Percentiles rank a stretch among this genome's conserved stretches.
phyloP scores from a whole-genome alignment of 345 rosid genomes.

The Angophora floribunda region DNA sequence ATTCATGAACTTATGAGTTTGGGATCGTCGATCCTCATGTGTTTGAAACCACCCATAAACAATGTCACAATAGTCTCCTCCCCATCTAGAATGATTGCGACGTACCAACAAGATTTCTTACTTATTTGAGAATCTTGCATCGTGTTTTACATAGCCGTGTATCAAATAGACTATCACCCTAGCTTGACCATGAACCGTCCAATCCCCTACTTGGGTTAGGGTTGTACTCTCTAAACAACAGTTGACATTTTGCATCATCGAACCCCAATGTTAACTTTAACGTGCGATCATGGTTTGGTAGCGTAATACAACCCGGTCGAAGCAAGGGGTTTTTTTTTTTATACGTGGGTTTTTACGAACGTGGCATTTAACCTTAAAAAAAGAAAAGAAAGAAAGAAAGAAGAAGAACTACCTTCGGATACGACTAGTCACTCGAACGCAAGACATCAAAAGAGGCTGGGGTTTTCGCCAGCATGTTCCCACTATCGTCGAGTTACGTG shows the following conservation, averaged over 20 bases:
- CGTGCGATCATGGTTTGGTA: neutral
- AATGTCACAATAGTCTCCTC: neutral
- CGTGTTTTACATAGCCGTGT: neutral
- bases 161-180: neutral
- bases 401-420: neutral
- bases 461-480: constrained; percentile 8
- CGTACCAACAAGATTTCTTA: neutral
- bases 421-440: neutral
- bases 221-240: neutral
- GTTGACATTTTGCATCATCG: neutral
- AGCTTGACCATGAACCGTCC: neutral
- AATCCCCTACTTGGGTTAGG: neutral
- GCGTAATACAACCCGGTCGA: neutral
- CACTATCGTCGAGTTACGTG: constrained; percentile 12
- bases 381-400: neutral
- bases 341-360: neutral
- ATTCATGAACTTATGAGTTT: too few relatives aligned
- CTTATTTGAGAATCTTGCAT: neutral
- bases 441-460: neutral
- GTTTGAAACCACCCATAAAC: neutral
- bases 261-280: neutral
- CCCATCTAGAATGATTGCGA: neutral
- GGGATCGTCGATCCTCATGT: neutral
- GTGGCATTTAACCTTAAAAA: neutral
- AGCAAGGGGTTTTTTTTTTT: neutral